Evolutionary conservation across 495 filamentous ascomycete species (phyloP).

Genomic region (Bacidia gigantensis): DNA sequence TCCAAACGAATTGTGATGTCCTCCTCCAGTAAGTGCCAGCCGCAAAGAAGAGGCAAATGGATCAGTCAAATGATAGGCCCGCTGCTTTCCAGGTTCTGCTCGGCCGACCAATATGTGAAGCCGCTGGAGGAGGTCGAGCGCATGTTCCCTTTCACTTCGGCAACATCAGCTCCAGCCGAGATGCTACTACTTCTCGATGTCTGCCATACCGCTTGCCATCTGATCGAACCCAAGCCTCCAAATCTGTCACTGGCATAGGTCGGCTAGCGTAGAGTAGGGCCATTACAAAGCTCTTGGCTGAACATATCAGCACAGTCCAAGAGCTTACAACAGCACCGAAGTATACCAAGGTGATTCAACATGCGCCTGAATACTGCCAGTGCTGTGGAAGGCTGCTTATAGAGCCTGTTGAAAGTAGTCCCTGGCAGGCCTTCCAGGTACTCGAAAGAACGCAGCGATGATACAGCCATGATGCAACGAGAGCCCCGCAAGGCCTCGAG

Average conservation of each 20-base stretch:
- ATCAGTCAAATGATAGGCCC: slow-evolving; percentile 55
- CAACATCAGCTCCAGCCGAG: not conserved
- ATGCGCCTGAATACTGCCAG: slow-evolving; percentile 95
- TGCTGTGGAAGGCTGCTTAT: slow-evolving; percentile 89
- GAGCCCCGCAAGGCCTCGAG: not conserved
- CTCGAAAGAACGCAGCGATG: slow-evolving; percentile 55
- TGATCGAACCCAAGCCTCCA: slow-evolving; percentile 72
- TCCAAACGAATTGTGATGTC: slow-evolving; percentile 76
- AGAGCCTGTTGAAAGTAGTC: slow-evolving; percentile 75
- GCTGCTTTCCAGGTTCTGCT: slow-evolving; percentile 41
- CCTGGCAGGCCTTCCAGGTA: slow-evolving; percentile 84
- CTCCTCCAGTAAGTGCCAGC: slow-evolving; percentile 73
- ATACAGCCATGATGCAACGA: slow-evolving; percentile 46
- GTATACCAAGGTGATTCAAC: slow-evolving; percentile 75
- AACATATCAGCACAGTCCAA: slow-evolving; percentile 18
- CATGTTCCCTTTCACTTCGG: slow-evolving; percentile 61
- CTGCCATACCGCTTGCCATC: slow-evolving; percentile 48
- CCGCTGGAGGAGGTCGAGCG: slow-evolving; percentile 62
- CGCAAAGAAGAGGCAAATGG: slow-evolving; percentile 67
- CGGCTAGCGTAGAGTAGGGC: slow-evolving; percentile 74
- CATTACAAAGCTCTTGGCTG: slow-evolving; percentile 93
- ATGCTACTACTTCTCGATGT: not conserved
- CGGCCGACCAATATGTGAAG: slow-evolving; percentile 63
- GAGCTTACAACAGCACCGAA: not conserved
- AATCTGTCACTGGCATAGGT: slow-evolving; percentile 57